Conservation (phyloP, 441 rosid genomes). For the Adansonia grandidieri region DNA sequence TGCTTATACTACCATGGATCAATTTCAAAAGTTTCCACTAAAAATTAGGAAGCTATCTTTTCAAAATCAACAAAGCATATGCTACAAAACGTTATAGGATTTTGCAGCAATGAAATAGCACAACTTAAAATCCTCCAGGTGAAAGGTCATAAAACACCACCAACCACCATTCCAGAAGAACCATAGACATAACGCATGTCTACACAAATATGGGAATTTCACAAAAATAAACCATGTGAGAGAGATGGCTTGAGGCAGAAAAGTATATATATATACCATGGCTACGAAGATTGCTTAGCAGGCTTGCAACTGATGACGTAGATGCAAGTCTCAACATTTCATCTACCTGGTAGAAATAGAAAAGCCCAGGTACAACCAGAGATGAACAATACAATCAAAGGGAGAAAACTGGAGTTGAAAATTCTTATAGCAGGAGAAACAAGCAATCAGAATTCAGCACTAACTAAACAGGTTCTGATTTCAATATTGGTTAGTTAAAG, state of each 20-base stretch:
- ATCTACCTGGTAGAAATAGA: conserved; percentile 47
- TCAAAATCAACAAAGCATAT: neutral
- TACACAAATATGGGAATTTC: neutral
- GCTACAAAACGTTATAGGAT: neutral
- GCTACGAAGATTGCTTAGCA: conserved; percentile 76
- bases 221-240: conserved; percentile 4
- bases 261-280: conserved; percentile 52
- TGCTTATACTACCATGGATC: neutral
- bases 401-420: neutral
- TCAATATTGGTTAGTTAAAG: neutral
- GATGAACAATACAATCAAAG: neutral
- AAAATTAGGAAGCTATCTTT: neutral
- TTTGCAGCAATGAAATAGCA: neutral
- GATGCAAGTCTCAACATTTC: conserved; percentile 74
- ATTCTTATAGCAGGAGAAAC: neutral
- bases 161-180: neutral
- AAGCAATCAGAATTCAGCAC: neutral
- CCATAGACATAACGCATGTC: neutral
- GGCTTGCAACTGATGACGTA: conserved; percentile 59
- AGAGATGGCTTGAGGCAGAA: neutral
- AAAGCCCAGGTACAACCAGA: conserved; percentile 13
- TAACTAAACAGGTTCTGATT: neutral
- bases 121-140: neutral
- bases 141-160: conserved; percentile 7
- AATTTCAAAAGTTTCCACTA: neutral